A percentile compares a stretch with the other conserved stretches of the same genome.
These are phyloP conservation scores for Leishmania gerbilli DNA, from an alignment of 208 protist species.

Conservation along the genomic window DNA sequence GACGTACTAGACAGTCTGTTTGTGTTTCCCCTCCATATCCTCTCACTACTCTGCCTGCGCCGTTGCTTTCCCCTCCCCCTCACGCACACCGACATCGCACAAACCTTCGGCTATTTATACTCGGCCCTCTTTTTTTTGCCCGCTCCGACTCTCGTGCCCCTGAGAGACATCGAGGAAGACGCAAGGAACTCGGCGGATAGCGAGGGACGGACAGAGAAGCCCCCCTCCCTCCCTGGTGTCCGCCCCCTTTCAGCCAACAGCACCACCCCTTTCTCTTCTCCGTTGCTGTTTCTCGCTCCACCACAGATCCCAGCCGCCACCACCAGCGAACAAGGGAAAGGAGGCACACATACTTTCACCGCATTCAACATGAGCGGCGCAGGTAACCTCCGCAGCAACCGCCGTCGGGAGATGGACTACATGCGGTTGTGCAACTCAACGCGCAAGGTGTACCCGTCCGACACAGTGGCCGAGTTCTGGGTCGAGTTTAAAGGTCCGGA, in stretches of 20 bases:
- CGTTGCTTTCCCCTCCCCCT: not conserved
- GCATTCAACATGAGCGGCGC: conserved; percentile 12
- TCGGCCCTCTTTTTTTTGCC: not conserved
- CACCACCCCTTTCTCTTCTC: not conserved
- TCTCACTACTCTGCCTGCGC: not conserved
- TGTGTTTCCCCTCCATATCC: not conserved
- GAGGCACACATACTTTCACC: not conserved
- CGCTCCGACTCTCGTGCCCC: not conserved
- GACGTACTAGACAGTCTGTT: not conserved
- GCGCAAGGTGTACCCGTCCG: conserved; percentile 92
- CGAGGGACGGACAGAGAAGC: not conserved
- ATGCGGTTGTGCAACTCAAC: conserved; percentile 98
- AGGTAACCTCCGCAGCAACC: conserved; percentile 43
- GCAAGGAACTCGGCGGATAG: not conserved
- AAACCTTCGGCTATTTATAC: not conserved
- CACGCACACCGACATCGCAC: not conserved
- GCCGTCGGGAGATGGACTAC: conserved; percentile 94
- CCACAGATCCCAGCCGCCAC: not conserved
- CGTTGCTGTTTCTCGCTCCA: not conserved
- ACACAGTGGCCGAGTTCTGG: conserved; percentile 94
- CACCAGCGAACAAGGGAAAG: not conserved
- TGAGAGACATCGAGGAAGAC: not conserved
- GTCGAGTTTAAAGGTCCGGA: conserved; percentile 97
- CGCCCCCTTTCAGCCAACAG: not conserved
- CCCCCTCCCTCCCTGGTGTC: not conserved